Evolutionary conservation across 2,329 filamentous ascomycete species (phyloP).

Genomic region (Curvularia sp.): DNA sequence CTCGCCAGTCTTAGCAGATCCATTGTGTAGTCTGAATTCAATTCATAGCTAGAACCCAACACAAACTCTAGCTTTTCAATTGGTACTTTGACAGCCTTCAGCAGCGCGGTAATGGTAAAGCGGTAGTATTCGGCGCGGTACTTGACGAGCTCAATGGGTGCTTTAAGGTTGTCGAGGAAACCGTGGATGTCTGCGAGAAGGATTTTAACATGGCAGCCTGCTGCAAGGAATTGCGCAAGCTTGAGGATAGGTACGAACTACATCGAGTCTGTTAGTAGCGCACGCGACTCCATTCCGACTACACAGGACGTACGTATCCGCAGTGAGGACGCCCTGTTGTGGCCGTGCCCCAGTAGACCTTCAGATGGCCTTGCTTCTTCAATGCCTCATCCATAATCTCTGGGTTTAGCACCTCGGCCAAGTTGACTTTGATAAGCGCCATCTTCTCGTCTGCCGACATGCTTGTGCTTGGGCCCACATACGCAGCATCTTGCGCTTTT

Average conservation of each 20-base stretch:
- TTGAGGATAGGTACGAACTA: slow-evolving; percentile 83
- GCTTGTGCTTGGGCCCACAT: slow-evolving; percentile 33
- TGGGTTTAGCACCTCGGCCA: slow-evolving; percentile 81
- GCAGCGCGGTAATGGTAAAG: slow-evolving; percentile 74
- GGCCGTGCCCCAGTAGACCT: slow-evolving; percentile 88
- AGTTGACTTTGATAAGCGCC: slow-evolving; percentile 78
- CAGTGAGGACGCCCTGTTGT: slow-evolving; percentile 88
- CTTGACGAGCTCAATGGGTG: slow-evolving; percentile 85
- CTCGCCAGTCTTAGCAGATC: slow-evolving; percentile 81
- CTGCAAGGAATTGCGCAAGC: slow-evolving; percentile 84
- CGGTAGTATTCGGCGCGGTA: slow-evolving; percentile 85
- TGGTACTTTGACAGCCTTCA: slow-evolving; percentile 79
- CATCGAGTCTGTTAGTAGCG: slow-evolving; percentile 15
- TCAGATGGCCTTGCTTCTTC: slow-evolving; percentile 70
- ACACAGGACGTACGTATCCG: slow-evolving; percentile 67
- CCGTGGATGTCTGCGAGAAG: slow-evolving; percentile 72
- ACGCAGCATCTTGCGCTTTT: slow-evolving; percentile 29
- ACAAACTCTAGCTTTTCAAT: slow-evolving; percentile 84
- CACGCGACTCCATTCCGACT: background rate
- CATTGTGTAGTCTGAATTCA: slow-evolving; percentile 74
- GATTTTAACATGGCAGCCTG: slow-evolving; percentile 82
- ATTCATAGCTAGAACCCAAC: slow-evolving; percentile 83
- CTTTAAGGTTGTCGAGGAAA: slow-evolving; percentile 84
- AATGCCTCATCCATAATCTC: slow-evolving; percentile 81
- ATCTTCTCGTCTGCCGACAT: slow-evolving; percentile 68